Evolutionary conservation across 2,329 filamentous ascomycete genomes (phyloP), one percentile per base, ranked within the genome.

Genomic region (Plectosphaerella cucumerina): DNA sequence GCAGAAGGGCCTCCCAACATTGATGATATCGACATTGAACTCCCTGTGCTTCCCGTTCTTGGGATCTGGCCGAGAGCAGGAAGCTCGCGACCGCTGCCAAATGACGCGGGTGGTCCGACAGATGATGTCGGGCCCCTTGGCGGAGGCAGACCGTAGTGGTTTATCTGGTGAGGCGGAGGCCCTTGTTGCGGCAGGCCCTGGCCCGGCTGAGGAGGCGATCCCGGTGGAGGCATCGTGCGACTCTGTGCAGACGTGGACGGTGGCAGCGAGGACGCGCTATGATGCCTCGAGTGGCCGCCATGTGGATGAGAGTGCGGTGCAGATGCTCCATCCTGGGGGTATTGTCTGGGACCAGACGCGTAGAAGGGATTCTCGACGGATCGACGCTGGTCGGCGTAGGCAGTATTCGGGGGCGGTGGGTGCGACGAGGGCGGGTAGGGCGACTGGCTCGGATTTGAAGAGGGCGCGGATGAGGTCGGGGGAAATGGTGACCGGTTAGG

Each of bases 1-100:
- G 67, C 64, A 3, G 71, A 65, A 37, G 72, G 75, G 1, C 76
- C 78, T 17, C 80, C 80, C 6, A 84, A 67, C 78, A 84, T 82
- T 6, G 79, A 76, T 2, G 78, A 81, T 64, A 84, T 82, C 18
- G 80, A 82, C 80, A 84, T 84, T 62, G 76, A 78, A 62, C 77
- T 80, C 42, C 74, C 73, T 0, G 70, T 69, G 50, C 68, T 72
- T 21, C 70, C 73, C 4, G 75, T 69, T 52, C 80, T 71, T 22
- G 74, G 64, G 18, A 83, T 65, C 12, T 76, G 70, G 23, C 72
- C 68, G 12, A 84, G 68, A 2, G 80, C 75, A 1, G 79, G 77
- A 14, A 81, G 65, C 51, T 80, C 75, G 53, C 83, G 80, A 34
- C 76, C 68, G 4, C 73, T 68, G 0, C 72, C 67, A 48, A 78